A percentile compares a stretch with the other conserved stretches of the same genome.
phyloP scores from a whole-genome alignment of 2,329 filamentous ascomycete genomes.

The Ophiostoma angusticollis region DNA sequence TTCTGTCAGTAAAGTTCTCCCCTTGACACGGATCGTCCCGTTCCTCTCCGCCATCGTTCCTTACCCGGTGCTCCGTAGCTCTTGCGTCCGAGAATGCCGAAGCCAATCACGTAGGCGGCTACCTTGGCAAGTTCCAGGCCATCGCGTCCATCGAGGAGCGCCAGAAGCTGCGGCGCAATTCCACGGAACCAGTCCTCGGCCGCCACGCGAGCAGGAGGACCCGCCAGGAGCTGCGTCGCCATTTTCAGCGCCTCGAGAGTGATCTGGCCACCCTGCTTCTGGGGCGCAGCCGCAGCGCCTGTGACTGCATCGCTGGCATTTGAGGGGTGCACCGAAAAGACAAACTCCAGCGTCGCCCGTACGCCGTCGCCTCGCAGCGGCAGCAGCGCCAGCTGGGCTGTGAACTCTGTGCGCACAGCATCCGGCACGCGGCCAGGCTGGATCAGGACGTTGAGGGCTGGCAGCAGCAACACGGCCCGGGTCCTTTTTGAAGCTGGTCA shows the following conservation, averaged over 20 bases:
- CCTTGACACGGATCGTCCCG: not conserved
- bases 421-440: constrained; percentile 44
- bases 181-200: constrained; percentile 47
- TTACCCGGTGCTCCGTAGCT: constrained; percentile 50
- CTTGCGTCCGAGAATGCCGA: constrained; percentile 52
- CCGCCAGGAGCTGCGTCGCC: constrained; percentile 47
- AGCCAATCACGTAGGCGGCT: constrained; percentile 50
- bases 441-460: constrained; percentile 48
- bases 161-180: constrained; percentile 47
- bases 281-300: constrained; percentile 29
- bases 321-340: constrained; percentile 55
- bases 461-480: constrained; percentile 37
- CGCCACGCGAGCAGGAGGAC: constrained; percentile 40
- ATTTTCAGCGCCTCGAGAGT: constrained; percentile 56
- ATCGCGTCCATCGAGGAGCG: constrained; percentile 47
- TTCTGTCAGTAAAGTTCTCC: not conserved
- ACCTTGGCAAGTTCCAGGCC: constrained; percentile 45
- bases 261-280: constrained; percentile 48
- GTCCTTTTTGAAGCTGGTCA: too few relatives aligned
- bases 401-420: constrained; percentile 47
- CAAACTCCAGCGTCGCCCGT: constrained; percentile 55
- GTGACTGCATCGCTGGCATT: constrained; percentile 21
- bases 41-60: not conserved
- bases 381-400: constrained; percentile 44
- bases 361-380: constrained; percentile 52